These are phyloP conservation scores for Umbelopsis vinacea DNA, from an alignment of 192 early-diverging fungal genomes.

Conservation along the genomic window DNA sequence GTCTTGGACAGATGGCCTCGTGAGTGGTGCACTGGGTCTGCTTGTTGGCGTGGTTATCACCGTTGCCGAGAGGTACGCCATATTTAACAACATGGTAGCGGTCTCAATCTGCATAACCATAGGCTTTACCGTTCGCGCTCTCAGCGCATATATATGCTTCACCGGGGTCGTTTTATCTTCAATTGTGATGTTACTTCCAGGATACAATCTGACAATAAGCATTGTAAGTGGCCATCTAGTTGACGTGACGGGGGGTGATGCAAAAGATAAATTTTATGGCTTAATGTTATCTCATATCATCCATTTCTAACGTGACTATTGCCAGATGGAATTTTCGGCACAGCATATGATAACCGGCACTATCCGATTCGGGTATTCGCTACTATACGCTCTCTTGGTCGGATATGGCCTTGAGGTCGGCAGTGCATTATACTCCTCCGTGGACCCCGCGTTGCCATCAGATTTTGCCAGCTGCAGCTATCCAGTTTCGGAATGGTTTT, in stretches of 20 bases:
- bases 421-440: slow-evolving; percentile 21
- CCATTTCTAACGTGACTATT: neutral
- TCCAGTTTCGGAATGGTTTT: slow-evolving; percentile 30
- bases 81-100: slow-evolving; percentile 70
- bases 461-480: slow-evolving; percentile 21
- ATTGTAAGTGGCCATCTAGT: slow-evolving; percentile 46
- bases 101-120: slow-evolving; percentile 31
- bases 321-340: slow-evolving; percentile 79
- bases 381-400: slow-evolving; percentile 66
- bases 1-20: slow-evolving; percentile 54
- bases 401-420: slow-evolving; percentile 70
- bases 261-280: neutral
- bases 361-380: slow-evolving; percentile 45
- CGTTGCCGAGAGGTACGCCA: slow-evolving; percentile 57
- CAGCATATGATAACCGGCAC: slow-evolving; percentile 87
- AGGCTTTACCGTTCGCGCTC: slow-evolving; percentile 22
- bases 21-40: slow-evolving; percentile 56
- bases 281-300: neutral
- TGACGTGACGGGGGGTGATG: neutral
- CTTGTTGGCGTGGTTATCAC: slow-evolving; percentile 62
- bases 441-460: slow-evolving; percentile 17
- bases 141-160: slow-evolving; percentile 29
- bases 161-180: slow-evolving; percentile 29
- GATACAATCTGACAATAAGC: slow-evolving; percentile 76
- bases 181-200: slow-evolving; percentile 65